Percentiles rank a stretch among this genome's conserved stretches.
phyloP scores from a whole-genome alignment of 495 filamentous ascomycete genomes.

The Lineolata rhizophorae region DNA sequence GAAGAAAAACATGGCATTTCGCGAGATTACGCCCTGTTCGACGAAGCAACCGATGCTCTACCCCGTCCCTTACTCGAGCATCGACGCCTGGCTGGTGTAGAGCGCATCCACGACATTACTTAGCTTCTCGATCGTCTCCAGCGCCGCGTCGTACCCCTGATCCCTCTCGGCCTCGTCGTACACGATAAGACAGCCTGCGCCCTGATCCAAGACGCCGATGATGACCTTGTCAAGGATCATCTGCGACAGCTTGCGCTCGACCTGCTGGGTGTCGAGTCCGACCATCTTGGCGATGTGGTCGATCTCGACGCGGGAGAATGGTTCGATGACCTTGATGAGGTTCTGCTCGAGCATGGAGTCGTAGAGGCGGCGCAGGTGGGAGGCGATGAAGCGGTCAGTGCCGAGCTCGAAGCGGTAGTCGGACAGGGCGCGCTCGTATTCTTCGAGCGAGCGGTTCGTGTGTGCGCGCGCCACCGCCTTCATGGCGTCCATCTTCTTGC shows the following conservation, averaged over 20 bases:
- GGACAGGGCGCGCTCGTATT: constrained; percentile 82
- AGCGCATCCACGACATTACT: constrained; percentile 93
- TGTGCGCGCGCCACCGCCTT: constrained; percentile 93
- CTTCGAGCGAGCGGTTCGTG: constrained; percentile 78
- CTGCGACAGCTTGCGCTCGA: constrained; percentile 91
- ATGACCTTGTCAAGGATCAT: constrained; percentile 99
- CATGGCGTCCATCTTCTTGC: constrained; percentile 89
- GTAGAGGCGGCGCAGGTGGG: constrained; percentile 82
- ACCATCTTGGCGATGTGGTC: constrained; percentile 94
- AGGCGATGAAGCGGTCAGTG: constrained; percentile 81
- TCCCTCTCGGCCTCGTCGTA: constrained; percentile 88
- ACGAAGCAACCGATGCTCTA: no score
- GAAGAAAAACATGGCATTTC: background rate
- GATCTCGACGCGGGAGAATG: constrained; percentile 90
- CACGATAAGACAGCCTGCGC: constrained; percentile 89
- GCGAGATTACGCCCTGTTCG: no score
- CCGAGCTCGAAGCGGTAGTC: constrained; percentile 81
- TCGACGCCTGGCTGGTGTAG: constrained; percentile 90
- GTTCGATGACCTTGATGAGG: constrained; percentile 96
- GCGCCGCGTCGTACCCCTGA: constrained; percentile 78
- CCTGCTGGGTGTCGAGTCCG: constrained; percentile 83
- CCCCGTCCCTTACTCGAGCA: constrained; percentile 81
- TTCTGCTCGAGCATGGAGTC: constrained; percentile 99
- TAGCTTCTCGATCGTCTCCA: constrained; percentile 91
- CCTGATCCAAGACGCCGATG: constrained; percentile 90